Evolutionary conservation across 257 asterid genomes (phyloP), one percentile per base, ranked within the genome.

Genomic region (Hygrophila difformis): DNA sequence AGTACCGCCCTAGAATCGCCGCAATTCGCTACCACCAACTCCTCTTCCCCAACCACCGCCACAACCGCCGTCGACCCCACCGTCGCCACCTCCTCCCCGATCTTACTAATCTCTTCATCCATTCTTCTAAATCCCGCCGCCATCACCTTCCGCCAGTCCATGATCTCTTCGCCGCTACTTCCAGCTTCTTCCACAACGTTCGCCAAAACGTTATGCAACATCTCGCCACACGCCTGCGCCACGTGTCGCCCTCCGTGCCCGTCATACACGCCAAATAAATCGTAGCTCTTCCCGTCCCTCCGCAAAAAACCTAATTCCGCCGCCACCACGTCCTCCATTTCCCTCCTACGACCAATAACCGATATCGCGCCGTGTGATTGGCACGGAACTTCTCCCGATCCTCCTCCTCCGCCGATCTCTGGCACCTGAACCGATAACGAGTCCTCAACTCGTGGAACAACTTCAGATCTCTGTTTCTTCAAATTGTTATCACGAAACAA

Each of bases 1-100:
- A 84, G 60, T 35, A 84, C 95, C 7, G 81, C 95, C 63, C 95
- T 75, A 0, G 95, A 77, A 61, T 84, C 95, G 2, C 93, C 95
- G 56, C 93, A 84, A 48, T 81, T 76, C 0, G 91, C 91, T 22
- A 81, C 81, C 64, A 84, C 79, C 50, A 84, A 48, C 65, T 62
- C 87, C 34, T 73, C 76, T 58, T 55, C 73, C 18, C 89, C 89
- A 0, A 81, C 76, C 63, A 81, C 78, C 46, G 84, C 89, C 34
- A 84, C 89, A 17, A 75, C 79, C 1, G 95, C 93, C 1, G 95
- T 84, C 9, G 95, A 68, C 6, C 95, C 93, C 50, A 66, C 59
- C 36, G 77, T 62, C 46, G 68, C 89, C 56, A 66, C 75, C 20
- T 62, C 64, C 6, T 57, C 57, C n/a, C 78, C 89, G 1, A 18